Base-by-base conservation (phyloP, 345 rosid species). In the Eucalyptus regnans region DNA sequence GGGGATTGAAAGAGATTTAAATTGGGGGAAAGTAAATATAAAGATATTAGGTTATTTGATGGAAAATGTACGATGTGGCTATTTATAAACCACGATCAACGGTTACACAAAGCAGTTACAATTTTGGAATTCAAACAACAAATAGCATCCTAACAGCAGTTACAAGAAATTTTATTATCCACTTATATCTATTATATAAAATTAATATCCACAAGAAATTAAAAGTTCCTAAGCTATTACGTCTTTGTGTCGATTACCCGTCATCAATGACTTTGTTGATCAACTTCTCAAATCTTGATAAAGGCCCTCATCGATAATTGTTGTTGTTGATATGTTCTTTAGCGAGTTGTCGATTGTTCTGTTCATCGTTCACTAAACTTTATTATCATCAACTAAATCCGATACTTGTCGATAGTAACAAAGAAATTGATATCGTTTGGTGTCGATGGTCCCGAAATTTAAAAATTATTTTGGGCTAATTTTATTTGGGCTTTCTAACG, bases 121-220 rank as follows among this genome's bases (percentile, higher is more conserved):
- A 8, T 20, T 7, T 52, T 52, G 10, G 58, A 52, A 52, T 52
- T 52, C 58, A 52, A 52, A 52, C 0, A 20, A 52, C 5, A 20
- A 7, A 52, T 52, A 52, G 3, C 4, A 18, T 52, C 23, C 58
- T 20, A 52, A 52, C 10, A 0, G 10, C 1, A 0, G 0, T 52
- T 7, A 52, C 29, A 9, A 23, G 12, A 56, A 56, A 25, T 9
- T 56, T 23, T 22, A 25, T 9, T 10, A 56, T 56, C 13, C 3
- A 56, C 62, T 9, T 23, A 52, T 52, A 52, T 52, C 58, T 52
- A 52, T 52, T 18, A 52, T 52, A 2, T 52, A 52, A 56, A 56
- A 9, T 1, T 23, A 22, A 22, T 56, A 56, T 9, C 12, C 29
- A 56, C 5, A 9, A 4, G 5, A 56, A 25, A 6, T 56, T 56